Evolutionary conservation across 2,329 filamentous ascomycete genomes (phyloP).

Genomic region (Ceratocystis destructans): DNA sequence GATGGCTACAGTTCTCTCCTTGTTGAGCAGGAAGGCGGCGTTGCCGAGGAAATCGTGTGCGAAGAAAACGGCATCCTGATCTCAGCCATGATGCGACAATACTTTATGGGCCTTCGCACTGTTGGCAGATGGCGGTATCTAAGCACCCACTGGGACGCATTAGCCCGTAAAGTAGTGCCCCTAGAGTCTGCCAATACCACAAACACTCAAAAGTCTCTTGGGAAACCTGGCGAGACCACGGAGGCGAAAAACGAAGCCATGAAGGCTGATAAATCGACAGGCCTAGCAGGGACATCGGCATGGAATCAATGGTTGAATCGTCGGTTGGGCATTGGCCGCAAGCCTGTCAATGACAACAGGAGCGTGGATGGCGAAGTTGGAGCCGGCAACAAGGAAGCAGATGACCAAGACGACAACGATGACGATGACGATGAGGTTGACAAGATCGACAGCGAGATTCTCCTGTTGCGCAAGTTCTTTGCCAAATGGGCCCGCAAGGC

Average conservation of each 20-base stretch:
- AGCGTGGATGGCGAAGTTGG: slow-evolving; percentile 19
- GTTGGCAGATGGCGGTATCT: slow-evolving; percentile 67
- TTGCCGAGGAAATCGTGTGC: slow-evolving; percentile 62
- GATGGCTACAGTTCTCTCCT: slow-evolving; percentile 70
- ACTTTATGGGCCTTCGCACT: slow-evolving; percentile 76
- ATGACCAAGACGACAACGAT: slow-evolving; percentile 23
- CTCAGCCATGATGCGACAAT: slow-evolving; percentile 74
- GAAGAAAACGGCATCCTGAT: slow-evolving; percentile 83
- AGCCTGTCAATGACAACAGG: slow-evolving; percentile 17
- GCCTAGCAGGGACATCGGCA: not conserved
- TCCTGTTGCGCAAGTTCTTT: slow-evolving; percentile 54
- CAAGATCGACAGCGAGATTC: slow-evolving; percentile 40
- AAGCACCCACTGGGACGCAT: slow-evolving; percentile 52
- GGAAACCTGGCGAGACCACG: slow-evolving; percentile 26
- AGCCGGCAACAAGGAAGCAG: slow-evolving; percentile 11
- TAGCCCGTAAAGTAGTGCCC: slow-evolving; percentile 37
- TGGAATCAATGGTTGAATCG: slow-evolving; percentile 18
- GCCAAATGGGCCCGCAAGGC: slow-evolving; percentile 59
- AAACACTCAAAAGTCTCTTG: not conserved
- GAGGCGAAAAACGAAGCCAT: slow-evolving; percentile 22
- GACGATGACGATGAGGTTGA: slow-evolving; percentile 31
- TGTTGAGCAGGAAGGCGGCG: slow-evolving; percentile 61
- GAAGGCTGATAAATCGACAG: not conserved
- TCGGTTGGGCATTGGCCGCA: slow-evolving; percentile 7
- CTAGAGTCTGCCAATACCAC: slow-evolving; percentile 21